A percentile compares a stretch with the other conserved stretches of the same genome.
Evolutionary conservation across 2,329 filamentous ascomycete genomes (phyloP).

Genomic region (Neobulgaria alba): DNA sequence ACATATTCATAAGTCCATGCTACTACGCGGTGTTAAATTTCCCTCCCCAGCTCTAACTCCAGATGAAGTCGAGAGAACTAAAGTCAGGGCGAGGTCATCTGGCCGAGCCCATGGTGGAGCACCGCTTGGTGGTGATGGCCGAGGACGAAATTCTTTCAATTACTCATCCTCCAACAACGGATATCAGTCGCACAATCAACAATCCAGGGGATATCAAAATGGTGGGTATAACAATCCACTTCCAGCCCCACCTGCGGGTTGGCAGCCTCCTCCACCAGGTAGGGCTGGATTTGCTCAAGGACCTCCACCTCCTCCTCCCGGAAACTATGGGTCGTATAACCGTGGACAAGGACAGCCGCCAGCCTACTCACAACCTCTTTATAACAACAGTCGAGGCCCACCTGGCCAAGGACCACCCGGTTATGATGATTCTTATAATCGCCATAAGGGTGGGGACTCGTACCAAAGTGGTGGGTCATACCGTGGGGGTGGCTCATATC

Average conservation of each 20-base stretch:
- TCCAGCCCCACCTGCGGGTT: conserved; percentile 25
- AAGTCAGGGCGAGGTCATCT: conserved; percentile 53
- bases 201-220: conserved; percentile 16
- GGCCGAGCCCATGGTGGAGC: conserved; percentile 66
- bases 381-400: conserved; percentile 8
- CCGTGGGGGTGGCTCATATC: conserved; percentile 11
- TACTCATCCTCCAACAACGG: conserved; percentile 35
- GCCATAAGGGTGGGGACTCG: conserved; percentile 11
- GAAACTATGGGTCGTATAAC: conserved; percentile 19
- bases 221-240: conserved; percentile 19
- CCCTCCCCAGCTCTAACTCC: conserved; percentile 63
- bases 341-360: conserved; percentile 12
- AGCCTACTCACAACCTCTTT: conserved; percentile 17
- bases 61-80: conserved; percentile 66
- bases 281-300: conserved; percentile 35
- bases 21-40: conserved; percentile 74
- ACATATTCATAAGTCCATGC: conserved; percentile 84
- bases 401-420: conserved; percentile 11
- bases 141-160: conserved; percentile 43
- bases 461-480: conserved; percentile 13
- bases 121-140: conserved; percentile 43
- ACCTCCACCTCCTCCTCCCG: conserved; percentile 39
- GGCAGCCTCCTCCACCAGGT: conserved; percentile 39
- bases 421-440: conserved; percentile 12
- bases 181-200: conserved; percentile 11